These are phyloP conservation scores for Rhizoclosmatium globosum DNA, from an alignment of 192 early-diverging fungal species.

Conservation along the genomic window DNA sequence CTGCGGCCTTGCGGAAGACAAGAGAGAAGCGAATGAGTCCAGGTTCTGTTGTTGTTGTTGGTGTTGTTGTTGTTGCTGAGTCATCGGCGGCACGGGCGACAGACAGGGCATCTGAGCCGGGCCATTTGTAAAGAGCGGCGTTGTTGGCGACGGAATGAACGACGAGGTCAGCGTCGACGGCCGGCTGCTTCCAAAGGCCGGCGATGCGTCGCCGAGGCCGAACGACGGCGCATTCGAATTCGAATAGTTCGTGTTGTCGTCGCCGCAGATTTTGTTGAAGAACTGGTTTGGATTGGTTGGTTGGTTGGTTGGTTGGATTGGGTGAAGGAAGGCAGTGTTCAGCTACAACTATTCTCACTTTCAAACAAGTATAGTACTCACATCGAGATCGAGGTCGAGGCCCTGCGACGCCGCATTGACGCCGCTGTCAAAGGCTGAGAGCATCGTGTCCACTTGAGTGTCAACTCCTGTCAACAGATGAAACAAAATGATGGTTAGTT, in stretches of 20 bases:
- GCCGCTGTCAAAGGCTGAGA: constrained; percentile 16
- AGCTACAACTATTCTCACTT: too few relatives aligned
- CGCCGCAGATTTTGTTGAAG: not conserved
- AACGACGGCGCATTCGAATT: not conserved
- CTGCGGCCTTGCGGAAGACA: too few relatives aligned
- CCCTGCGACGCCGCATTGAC: not conserved
- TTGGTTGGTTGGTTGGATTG: too few relatives aligned
- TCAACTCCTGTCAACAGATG: too few relatives aligned
- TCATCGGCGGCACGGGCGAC: not conserved
- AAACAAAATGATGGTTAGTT: too few relatives aligned
- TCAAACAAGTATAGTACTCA: too few relatives aligned
- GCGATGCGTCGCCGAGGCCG: not conserved
- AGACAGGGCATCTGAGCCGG: not conserved
- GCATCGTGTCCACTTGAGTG: not conserved
- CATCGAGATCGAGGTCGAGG: not conserved
- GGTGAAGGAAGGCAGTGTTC: too few relatives aligned
- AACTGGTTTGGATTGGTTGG: not conserved
- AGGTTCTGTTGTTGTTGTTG: too few relatives aligned
- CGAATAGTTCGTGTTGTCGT: not conserved
- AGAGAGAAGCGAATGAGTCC: too few relatives aligned
- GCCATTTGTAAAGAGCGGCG: not conserved
- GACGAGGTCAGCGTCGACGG: not conserved
- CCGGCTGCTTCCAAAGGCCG: not conserved
- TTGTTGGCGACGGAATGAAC: not conserved
- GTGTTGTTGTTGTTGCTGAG: not conserved